These are phyloP conservation scores for Aphanomyces cochlioides DNA, from an alignment of 352 stramenopile species.

Conservation along the genomic window DNA sequence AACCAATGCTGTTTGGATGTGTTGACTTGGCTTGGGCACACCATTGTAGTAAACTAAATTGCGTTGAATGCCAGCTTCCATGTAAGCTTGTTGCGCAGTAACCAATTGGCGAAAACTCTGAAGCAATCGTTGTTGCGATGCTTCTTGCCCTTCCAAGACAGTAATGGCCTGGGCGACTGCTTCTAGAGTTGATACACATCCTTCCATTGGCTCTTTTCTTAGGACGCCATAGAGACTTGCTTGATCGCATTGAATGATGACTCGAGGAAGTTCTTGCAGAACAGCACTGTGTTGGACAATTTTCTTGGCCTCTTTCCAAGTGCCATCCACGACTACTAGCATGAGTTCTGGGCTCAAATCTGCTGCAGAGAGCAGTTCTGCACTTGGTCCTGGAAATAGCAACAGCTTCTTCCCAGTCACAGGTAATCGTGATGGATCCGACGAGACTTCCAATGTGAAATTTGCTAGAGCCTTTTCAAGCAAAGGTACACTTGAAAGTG, in stretches of 20 bases:
- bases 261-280: slow-evolving; percentile 7
- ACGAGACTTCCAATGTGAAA: slow-evolving; percentile 15
- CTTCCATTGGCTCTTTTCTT: slow-evolving; percentile 63
- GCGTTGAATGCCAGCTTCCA: background rate
- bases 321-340: slow-evolving; percentile 70
- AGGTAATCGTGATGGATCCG: background rate
- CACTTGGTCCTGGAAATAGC: slow-evolving; percentile 21
- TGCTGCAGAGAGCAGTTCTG: background rate
- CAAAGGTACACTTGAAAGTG: slow-evolving; percentile 23
- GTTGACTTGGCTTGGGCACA: slow-evolving; percentile 15
- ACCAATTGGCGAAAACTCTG: slow-evolving; percentile 2
- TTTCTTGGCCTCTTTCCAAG: slow-evolving; percentile 80
- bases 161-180: slow-evolving; percentile 50
- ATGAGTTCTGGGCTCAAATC: background rate
- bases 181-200: slow-evolving; percentile 71
- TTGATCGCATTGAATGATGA: background rate
- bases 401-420: background rate
- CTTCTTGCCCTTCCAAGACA: slow-evolving; percentile 32
- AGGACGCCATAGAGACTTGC: background rate
- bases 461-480: slow-evolving; percentile 7
- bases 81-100: background rate
- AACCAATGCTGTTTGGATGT: background rate
- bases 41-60: slow-evolving; percentile 19
- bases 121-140: background rate
- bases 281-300: slow-evolving; percentile 49